Evolutionary conservation across 495 filamentous ascomycete genomes (phyloP), one percentile per base, ranked within the genome.

Genomic region (Penicillium steckii): DNA sequence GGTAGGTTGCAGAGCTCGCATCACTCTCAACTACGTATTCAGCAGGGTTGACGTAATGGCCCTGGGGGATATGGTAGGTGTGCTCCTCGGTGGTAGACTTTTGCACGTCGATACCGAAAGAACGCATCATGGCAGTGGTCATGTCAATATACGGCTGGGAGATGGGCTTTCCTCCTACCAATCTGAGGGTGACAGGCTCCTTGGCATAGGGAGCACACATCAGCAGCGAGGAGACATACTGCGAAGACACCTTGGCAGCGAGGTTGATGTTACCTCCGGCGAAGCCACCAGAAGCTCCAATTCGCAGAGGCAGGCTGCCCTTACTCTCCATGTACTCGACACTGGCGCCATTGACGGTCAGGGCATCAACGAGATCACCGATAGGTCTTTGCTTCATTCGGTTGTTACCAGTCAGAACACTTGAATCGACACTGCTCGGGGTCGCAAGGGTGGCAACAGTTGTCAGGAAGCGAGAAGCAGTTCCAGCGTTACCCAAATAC

Each of bases 151-250:
- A 99, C 13, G 86, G 86, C 67, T 97, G 91, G 1, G 93, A 97
- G 54, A 97, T 96, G 3, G 93, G 92, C 72, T 95, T 96, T 47
- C 91, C 94, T 33, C 93, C 93, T 33, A 96, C 87, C 40, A 99
- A 75, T 8, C 85, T 86, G 54, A 99, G 74, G 6, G 90, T 96
- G 23, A 97, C 91, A 2, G 94, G 89, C 59, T 92, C 84, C 69
- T 93, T 95, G 44, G 94, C 94, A 58, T 96, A 97, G 2, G 94
- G 94, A 6, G 95, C 95, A 55, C 90, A 95, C 92, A 99, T 96
- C 23, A 99, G 77, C 43, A 99, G 78, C 4, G 91, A 95, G 1
- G 93, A 97, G 26, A 99, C 94, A 57, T 96, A 99, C 73, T 99
- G 94, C 8, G 92, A 97, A 4, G 93, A 97, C 27, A 97, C 85